phyloP scores from a whole-genome alignment of 1,284 basidiomycete genomes.

The Jaminaea rosea region DNA sequence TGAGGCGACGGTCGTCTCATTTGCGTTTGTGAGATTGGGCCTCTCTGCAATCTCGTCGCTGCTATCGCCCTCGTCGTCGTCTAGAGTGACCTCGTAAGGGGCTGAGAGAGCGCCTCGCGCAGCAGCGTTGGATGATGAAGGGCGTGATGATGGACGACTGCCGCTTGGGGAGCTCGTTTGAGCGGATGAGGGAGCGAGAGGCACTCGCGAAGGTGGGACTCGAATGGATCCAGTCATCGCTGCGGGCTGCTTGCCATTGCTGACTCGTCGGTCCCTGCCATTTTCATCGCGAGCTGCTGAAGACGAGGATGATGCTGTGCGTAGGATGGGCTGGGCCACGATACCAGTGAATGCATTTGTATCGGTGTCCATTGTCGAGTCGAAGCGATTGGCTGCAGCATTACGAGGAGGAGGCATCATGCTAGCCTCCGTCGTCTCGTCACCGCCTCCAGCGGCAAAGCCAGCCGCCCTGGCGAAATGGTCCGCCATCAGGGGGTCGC shows the following conservation, averaged over 20 bases:
- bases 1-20: not conserved
- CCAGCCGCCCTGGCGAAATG: not conserved
- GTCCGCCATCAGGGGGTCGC: constrained; percentile 1
- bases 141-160: not conserved
- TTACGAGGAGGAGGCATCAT: constrained; percentile 1
- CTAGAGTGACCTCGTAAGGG: not conserved
- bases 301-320: too few relatives aligned
- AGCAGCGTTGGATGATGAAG: not conserved
- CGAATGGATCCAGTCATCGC: not conserved
- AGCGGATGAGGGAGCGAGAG: not conserved
- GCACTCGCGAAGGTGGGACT: not conserved
- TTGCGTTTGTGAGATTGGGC: constrained; percentile 9
- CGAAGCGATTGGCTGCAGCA: not conserved
- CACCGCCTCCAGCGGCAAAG: not conserved
- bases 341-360: not conserved
- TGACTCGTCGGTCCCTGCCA: too few relatives aligned
- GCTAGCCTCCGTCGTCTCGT: not conserved
- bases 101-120: not conserved
- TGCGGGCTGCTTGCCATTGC: not conserved
- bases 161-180: too few relatives aligned
- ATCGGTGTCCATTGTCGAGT: not conserved
- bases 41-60: constrained; percentile 3
- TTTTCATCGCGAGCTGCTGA: too few relatives aligned
- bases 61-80: constrained; percentile 6
- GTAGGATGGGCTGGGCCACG: not conserved